phyloP scores from a whole-genome alignment of 2,329 filamentous ascomycete species.

The Aureobasidium sp. region DNA sequence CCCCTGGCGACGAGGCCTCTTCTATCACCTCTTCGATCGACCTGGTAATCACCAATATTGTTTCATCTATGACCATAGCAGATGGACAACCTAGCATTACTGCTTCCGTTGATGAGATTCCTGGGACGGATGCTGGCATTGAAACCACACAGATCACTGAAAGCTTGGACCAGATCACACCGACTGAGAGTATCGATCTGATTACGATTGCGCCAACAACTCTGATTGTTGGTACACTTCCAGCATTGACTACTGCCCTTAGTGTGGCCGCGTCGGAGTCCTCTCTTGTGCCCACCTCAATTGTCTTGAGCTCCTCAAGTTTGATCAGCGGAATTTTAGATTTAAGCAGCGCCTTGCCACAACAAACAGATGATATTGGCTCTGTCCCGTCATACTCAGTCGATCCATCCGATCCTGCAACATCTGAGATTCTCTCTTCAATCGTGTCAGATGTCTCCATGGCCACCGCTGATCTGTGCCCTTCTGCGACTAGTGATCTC shows the following conservation, averaged over 20 bases:
- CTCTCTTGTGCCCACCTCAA: background rate
- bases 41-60: too few species aligned
- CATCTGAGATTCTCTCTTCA: background rate
- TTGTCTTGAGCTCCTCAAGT: background rate
- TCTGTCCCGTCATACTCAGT: background rate
- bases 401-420: background rate
- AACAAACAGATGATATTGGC: background rate
- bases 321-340: background rate
- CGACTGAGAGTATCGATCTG: background rate
- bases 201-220: background rate
- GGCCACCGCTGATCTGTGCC: background rate
- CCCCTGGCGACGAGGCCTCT: too few species aligned
- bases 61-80: too few species aligned
- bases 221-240: background rate
- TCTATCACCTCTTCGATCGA: too few species aligned
- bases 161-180: background rate
- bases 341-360: background rate
- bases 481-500: background rate
- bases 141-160: background rate
- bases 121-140: background rate
- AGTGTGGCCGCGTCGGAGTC: background rate
- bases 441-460: background rate
- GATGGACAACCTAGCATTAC: background rate
- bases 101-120: background rate
- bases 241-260: background rate